These are phyloP conservation scores for Mortierella sp. DNA, from an alignment of 371 early-diverging fungal genomes.

Conservation along the genomic window DNA sequence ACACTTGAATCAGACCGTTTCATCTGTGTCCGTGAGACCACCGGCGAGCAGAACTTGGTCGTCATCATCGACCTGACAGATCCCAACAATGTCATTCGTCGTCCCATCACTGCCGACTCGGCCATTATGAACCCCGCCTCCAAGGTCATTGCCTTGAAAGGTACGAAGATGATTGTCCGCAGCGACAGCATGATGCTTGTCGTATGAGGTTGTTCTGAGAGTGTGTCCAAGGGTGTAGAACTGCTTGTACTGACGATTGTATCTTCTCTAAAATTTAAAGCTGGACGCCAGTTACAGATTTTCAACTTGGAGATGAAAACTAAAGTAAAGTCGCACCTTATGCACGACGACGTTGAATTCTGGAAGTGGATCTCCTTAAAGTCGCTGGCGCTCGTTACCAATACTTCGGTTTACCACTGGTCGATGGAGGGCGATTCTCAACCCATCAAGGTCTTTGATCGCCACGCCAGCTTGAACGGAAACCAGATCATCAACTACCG, in stretches of 20 bases:
- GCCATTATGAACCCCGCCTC: slow-evolving; percentile 97
- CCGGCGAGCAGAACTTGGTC: slow-evolving; percentile 89
- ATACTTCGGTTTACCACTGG: slow-evolving; percentile 95
- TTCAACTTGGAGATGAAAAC: slow-evolving; percentile 96
- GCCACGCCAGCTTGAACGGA: slow-evolving; percentile 86
- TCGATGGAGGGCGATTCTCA: slow-evolving; percentile 91
- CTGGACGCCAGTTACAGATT: slow-evolving; percentile 93
- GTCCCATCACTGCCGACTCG: slow-evolving; percentile 98
- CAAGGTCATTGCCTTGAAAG: slow-evolving; percentile 96
- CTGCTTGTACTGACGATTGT: too few relatives aligned
- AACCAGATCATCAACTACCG: slow-evolving; percentile 97
- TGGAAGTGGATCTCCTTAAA: slow-evolving; percentile 97
- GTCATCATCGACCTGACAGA: slow-evolving; percentile 95
- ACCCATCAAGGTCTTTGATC: slow-evolving; percentile 95
- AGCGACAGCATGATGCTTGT: neutral
- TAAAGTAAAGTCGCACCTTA: slow-evolving; percentile 93
- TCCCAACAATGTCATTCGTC: slow-evolving; percentile 85
- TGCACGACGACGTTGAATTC: slow-evolving; percentile 95
- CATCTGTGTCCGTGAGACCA: slow-evolving; percentile 96
- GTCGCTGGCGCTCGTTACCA: slow-evolving; percentile 92
- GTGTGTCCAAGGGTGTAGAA: too few relatives aligned
- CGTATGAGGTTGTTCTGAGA: neutral
- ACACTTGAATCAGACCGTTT: slow-evolving; percentile 98
- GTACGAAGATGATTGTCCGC: slow-evolving; percentile 60
- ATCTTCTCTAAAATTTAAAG: slow-evolving; percentile 58